A percentile compares a stretch with the other conserved stretches of the same genome.
Conservation (phyloP, 192 early-diverging fungal species). For the Mortierella antarctica region DNA sequence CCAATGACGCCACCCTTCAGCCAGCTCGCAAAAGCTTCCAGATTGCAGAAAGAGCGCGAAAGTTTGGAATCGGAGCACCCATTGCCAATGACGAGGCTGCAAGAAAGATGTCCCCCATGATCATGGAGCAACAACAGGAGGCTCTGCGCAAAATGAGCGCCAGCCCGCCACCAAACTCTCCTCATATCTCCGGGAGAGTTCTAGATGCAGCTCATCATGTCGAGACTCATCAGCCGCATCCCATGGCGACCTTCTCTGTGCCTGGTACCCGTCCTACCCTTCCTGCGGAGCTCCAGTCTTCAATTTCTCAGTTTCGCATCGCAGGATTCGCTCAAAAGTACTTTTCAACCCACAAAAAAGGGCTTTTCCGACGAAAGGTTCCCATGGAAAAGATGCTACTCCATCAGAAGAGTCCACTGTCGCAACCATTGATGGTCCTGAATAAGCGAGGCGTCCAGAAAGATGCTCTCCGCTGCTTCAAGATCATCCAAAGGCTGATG, state of each 20-base stretch:
- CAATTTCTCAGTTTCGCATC: constrained; percentile 84
- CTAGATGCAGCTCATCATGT: not conserved
- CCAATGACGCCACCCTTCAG: constrained; percentile 19
- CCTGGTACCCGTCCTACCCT: constrained; percentile 41
- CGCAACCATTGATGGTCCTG: constrained; percentile 84
- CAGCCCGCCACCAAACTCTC: constrained; percentile 30
- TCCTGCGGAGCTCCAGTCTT: constrained; percentile 70
- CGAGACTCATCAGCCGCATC: not conserved
- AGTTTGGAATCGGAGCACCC: constrained; percentile 56
- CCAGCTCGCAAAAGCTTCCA: constrained; percentile 53
- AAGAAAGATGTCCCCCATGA: constrained; percentile 50
- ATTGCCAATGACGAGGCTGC: constrained; percentile 54
- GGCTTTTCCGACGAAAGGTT: constrained; percentile 85
- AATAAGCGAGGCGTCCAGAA: constrained; percentile 80
- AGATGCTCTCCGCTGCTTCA: constrained; percentile 89
- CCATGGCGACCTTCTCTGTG: not conserved
- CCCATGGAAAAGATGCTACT: constrained; percentile 91
- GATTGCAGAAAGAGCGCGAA: constrained; percentile 55
- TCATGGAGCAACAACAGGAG: constrained; percentile 50
- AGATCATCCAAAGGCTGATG: constrained; percentile 87
- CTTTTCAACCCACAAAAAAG: constrained; percentile 89
- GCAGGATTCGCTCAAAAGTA: constrained; percentile 92
- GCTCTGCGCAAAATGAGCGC: constrained; percentile 41
- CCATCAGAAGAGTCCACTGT: constrained; percentile 81
- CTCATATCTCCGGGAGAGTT: not conserved